Evolutionary conservation across 148 eudicot species (phyloP).

Genomic region (Suaeda aralocaspica): DNA sequence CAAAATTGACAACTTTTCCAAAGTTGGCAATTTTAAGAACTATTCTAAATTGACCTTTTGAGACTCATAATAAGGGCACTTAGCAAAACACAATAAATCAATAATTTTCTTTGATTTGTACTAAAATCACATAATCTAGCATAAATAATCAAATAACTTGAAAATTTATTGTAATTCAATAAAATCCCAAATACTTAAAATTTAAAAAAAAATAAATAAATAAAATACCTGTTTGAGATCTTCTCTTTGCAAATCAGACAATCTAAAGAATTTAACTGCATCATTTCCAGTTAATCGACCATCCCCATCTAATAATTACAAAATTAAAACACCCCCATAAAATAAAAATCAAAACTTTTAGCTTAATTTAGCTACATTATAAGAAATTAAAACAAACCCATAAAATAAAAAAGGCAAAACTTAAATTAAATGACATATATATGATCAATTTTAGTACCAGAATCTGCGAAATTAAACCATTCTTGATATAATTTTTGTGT

Average conservation of each 20-base stretch:
- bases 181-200: background rate
- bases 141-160: no score
- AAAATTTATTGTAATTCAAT: background rate
- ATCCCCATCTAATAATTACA: slow-evolving; percentile 48
- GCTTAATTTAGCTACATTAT: background rate
- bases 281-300: slow-evolving; percentile 71
- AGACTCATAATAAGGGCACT: no score
- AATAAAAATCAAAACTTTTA: background rate
- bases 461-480: slow-evolving; percentile 71
- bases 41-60: no score
- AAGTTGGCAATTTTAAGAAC: no score
- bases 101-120: no score
- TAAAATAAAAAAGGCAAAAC: background rate
- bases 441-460: slow-evolving; percentile 31
- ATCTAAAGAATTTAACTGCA: slow-evolving; percentile 58
- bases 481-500: slow-evolving; percentile 51
- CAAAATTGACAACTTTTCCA: no score
- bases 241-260: slow-evolving; percentile 58
- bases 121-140: no score
- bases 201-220: background rate
- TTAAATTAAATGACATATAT: background rate
- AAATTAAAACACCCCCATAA: background rate
- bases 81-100: no score
- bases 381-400: slow-evolving; percentile 17
- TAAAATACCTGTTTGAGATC: slow-evolving; percentile 65